Evolutionary conservation across 371 early-diverging fungal genomes (phyloP).

Genomic region (Syncephalastrum contaminatum): DNA sequence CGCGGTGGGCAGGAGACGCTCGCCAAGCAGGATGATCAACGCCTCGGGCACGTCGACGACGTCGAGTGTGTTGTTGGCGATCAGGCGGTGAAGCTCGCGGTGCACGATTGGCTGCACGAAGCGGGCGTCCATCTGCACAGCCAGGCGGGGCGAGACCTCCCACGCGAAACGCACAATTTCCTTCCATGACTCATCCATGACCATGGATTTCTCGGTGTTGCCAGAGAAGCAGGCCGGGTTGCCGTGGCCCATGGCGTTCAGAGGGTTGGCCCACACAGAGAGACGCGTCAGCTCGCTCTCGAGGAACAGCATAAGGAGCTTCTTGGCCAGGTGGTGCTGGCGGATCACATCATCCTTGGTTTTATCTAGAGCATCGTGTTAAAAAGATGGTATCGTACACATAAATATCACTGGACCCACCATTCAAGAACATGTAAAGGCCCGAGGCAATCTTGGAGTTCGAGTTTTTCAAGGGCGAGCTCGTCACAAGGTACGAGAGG

Average conservation of each 20-base stretch:
- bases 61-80: slow-evolving; percentile 65
- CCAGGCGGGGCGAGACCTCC: slow-evolving; percentile 75
- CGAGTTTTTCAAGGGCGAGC: slow-evolving; percentile 41
- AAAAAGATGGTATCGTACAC: background rate
- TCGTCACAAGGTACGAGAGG: slow-evolving; percentile 50
- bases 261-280: slow-evolving; percentile 80
- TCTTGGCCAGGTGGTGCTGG: slow-evolving; percentile 27
- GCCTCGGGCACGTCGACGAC: slow-evolving; percentile 78
- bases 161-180: slow-evolving; percentile 78
- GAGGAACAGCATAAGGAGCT: slow-evolving; percentile 74
- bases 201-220: slow-evolving; percentile 46
- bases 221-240: slow-evolving; percentile 40
- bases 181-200: slow-evolving; percentile 72
- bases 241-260: slow-evolving; percentile 48
- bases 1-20: slow-evolving; percentile 35
- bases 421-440: slow-evolving; percentile 43
- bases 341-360: slow-evolving; percentile 40
- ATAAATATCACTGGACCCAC: slow-evolving; percentile 10
- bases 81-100: slow-evolving; percentile 65
- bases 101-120: slow-evolving; percentile 71
- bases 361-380: slow-evolving; percentile 20
- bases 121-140: slow-evolving; percentile 73
- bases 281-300: slow-evolving; percentile 87
- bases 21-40: slow-evolving; percentile 65
- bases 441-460: slow-evolving; percentile 40